Percentiles rank a stretch among this genome's conserved stretches.
These are phyloP conservation scores for Exserohilum rostratum DNA, from an alignment of 2,329 filamentous ascomycete genomes.

Conservation along the genomic window DNA sequence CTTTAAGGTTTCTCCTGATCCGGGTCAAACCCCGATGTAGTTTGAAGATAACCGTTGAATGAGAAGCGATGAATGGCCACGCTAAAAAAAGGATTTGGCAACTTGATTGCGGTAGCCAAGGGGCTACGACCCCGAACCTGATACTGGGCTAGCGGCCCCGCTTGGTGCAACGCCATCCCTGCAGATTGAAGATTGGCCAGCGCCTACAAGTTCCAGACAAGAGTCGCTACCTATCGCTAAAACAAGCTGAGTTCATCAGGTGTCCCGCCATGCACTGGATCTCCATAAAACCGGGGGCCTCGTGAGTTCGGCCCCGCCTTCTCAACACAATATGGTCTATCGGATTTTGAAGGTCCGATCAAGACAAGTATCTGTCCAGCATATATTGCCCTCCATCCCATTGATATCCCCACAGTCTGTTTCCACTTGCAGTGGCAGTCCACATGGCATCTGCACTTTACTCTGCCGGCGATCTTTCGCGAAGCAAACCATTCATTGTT, in stretches of 20 bases:
- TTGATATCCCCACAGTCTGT: not conserved
- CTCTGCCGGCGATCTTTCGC: constrained; percentile 17
- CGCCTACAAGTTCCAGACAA: not conserved
- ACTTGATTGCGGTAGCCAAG: not conserved
- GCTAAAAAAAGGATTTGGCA: not conserved
- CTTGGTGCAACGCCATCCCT: not conserved
- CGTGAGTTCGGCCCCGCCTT: not conserved
- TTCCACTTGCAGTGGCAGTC: not conserved
- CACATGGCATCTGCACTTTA: not conserved
- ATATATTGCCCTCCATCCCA: not conserved
- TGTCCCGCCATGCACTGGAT: not conserved
- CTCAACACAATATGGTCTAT: not conserved
- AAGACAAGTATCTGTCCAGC: not conserved
- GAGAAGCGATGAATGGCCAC: not conserved
- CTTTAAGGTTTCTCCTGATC: too few relatives aligned
- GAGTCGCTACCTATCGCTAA: not conserved
- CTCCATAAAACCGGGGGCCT: not conserved
- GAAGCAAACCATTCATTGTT: constrained; percentile 27
- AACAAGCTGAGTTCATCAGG: not conserved
- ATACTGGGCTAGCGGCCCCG: not conserved
- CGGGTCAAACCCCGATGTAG: too few relatives aligned
- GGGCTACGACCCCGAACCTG: not conserved
- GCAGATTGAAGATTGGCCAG: not conserved
- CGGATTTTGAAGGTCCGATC: not conserved
- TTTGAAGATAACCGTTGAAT: too few relatives aligned